Evolutionary conservation across 108 stramenopile genomes (phyloP), one percentile per base, ranked within the genome.

Genomic region (Cyclotella baltica): DNA sequence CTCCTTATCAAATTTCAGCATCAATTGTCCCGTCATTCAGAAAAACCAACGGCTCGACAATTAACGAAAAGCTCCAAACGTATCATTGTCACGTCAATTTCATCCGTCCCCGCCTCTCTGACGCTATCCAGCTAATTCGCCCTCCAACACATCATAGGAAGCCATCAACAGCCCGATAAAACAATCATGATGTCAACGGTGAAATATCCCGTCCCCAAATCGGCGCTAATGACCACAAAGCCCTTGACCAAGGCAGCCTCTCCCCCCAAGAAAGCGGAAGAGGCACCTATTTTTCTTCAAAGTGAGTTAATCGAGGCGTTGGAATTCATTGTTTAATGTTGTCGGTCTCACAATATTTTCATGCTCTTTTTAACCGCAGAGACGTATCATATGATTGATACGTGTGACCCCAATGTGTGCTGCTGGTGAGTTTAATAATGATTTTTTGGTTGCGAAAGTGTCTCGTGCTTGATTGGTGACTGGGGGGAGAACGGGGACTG

Each of bases 381-480:
- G 76, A 91, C 90, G 13, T 95, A 92, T 76, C 86, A 90, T 77
- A 95, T 95, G 94, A 85, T 95, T 56, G 92, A 95, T 66, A 87
- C 89, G 0, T 91, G 90, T 30, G 89, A 92, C 74, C 73, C 88
- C 19, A 62, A 67, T 1, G 75, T 95, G 19, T 85, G 88, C 67
- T 80, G 87, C 56, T 94, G 93, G 93, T 76, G 25, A 76, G 75
- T 67, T n/a, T n/a, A n/a, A n/a, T n/a, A n/a, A n/a, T n/a, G n/a
- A n/a, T n/a, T n/a, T n/a, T n/a, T n/a, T n/a, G n/a, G n/a, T n/a
- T n/a, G n/a, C n/a, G n/a, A n/a, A n/a, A n/a, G n/a, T n/a, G n/a
- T n/a, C n/a, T n/a, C n/a, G n/a, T 38, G 53, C 46, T 38, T 29
- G 2, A 25, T 22, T 29, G 66, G 51, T 11, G 35, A 4, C 37